These are phyloP conservation scores for Xerocomellus amylosporus DNA, from an alignment of 768 basidiomycete genomes.

Conservation along the genomic window DNA sequence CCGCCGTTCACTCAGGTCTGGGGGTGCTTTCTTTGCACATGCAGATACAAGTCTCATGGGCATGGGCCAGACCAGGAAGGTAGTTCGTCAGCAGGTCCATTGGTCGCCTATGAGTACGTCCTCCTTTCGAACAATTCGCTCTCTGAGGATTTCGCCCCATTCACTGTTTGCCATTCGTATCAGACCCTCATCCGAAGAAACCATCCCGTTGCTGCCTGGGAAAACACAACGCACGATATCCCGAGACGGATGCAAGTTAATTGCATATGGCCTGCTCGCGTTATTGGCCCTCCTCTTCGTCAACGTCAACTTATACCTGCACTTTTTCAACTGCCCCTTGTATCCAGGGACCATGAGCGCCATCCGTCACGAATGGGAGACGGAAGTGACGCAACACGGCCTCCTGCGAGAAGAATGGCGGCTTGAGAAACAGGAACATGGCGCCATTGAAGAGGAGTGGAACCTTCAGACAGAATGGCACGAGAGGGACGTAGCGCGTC, in stretches of 20 bases:
- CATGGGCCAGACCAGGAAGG: background rate
- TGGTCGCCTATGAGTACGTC: background rate
- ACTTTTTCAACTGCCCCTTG: slow-evolving; percentile 8
- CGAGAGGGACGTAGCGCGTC: slow-evolving; percentile 6
- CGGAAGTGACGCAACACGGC: background rate
- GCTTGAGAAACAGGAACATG: slow-evolving; percentile 5
- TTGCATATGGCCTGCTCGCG: background rate
- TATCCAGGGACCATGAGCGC: slow-evolving; percentile 8
- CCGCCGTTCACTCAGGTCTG: background rate
- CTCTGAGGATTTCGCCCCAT: background rate
- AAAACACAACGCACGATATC: background rate
- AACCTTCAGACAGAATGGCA: slow-evolving; percentile 11
- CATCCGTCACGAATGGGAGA: slow-evolving; percentile 13
- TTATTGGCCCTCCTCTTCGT: background rate
- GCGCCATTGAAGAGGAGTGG: background rate
- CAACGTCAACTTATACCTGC: background rate
- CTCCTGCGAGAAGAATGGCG: slow-evolving; percentile 4
- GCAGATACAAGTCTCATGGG: no score
- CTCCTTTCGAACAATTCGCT: background rate
- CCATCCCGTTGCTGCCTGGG: slow-evolving; percentile 7
- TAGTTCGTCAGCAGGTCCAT: background rate
- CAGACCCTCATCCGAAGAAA: slow-evolving; percentile 4
- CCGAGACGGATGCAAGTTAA: background rate
- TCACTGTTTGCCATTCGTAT: no score
- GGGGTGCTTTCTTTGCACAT: background rate